A percentile compares a stretch with the other conserved stretches of the same genome.
Evolutionary conservation across 2,329 filamentous ascomycete genomes (phyloP).

Genomic region (Fusarium hostae): DNA sequence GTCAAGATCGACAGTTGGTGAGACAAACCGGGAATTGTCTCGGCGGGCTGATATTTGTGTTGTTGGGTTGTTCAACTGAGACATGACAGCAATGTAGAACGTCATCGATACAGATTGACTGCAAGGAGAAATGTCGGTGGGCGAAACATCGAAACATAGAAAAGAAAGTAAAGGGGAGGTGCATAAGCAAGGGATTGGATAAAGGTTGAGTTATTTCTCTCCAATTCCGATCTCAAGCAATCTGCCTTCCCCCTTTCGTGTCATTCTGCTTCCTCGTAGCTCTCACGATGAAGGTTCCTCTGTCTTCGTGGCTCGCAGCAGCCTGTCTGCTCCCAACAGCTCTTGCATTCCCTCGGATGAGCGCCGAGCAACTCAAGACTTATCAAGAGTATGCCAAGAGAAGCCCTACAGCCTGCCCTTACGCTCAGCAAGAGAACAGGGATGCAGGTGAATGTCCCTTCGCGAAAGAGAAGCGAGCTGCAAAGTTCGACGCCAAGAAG

Average conservation of each 20-base stretch:
- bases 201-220: neutral
- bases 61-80: neutral
- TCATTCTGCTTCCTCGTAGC: fast-evolving
- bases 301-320: neutral
- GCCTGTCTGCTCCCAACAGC: neutral
- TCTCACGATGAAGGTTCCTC: neutral
- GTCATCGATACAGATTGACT: neutral
- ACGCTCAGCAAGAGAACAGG: neutral
- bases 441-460: neutral
- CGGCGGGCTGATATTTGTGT: neutral
- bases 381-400: neutral
- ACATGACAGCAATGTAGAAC: neutral
- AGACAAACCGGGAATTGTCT: neutral
- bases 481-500: slow-evolving; percentile 2
- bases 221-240: fast-evolving
- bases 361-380: neutral
- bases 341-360: neutral
- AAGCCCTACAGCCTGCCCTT: neutral
- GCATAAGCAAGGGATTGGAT: fast-evolving
- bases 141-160: neutral
- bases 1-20: neutral
- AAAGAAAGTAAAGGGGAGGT: neutral
- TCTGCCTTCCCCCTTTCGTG: too few relatives aligned
- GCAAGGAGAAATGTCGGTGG: fast-evolving
- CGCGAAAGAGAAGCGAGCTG: neutral